A percentile compares a stretch with the other conserved stretches of the same genome.
Conservation (phyloP, 768 basidiomycete genomes). For the Heimioporus sp. region DNA sequence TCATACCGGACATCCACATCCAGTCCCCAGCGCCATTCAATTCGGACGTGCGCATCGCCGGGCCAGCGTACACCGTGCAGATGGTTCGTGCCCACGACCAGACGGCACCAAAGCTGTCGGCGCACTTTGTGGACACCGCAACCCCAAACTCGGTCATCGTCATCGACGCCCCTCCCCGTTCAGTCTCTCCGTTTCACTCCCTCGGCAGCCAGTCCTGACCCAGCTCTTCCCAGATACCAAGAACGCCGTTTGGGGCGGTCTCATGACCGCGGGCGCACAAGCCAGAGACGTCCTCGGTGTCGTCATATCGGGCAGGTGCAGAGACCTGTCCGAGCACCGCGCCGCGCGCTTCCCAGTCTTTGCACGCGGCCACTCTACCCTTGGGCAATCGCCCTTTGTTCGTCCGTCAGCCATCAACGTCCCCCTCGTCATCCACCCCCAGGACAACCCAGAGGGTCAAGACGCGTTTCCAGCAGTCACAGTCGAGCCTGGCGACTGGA, state of each 20-base stretch:
- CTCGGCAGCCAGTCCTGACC: background rate
- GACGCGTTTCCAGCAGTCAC: conserved; percentile 51
- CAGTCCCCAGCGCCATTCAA: conserved; percentile 32
- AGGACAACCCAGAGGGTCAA: conserved; percentile 28
- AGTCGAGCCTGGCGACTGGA: conserved; percentile 75
- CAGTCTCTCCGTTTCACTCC: conserved; percentile 20
- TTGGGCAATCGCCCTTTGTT: conserved; percentile 84
- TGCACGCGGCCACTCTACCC: conserved; percentile 75
- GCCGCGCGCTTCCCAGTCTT: conserved; percentile 74
- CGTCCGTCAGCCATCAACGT: conserved; percentile 75
- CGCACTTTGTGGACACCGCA: conserved; percentile 83
- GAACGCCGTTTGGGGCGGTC: conserved; percentile 90
- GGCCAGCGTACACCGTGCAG: conserved; percentile 84
- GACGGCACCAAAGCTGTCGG: conserved; percentile 57
- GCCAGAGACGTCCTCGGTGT: conserved; percentile 69
- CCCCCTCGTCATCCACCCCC: conserved; percentile 47
- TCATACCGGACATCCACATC: conserved; percentile 74
- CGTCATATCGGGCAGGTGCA: conserved; percentile 80
- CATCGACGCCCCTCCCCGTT: conserved; percentile 73
- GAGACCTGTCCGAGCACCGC: conserved; percentile 80
- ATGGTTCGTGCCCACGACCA: conserved; percentile 66
- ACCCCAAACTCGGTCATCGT: conserved; percentile 65
- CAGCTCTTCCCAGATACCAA: conserved; percentile 49
- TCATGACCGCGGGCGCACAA: conserved; percentile 86
- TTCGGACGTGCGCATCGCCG: conserved; percentile 52